Evolutionary conservation across 2,329 filamentous ascomycete genomes (phyloP), one percentile per base, ranked within the genome.

Genomic region (Penicillium sp.): DNA sequence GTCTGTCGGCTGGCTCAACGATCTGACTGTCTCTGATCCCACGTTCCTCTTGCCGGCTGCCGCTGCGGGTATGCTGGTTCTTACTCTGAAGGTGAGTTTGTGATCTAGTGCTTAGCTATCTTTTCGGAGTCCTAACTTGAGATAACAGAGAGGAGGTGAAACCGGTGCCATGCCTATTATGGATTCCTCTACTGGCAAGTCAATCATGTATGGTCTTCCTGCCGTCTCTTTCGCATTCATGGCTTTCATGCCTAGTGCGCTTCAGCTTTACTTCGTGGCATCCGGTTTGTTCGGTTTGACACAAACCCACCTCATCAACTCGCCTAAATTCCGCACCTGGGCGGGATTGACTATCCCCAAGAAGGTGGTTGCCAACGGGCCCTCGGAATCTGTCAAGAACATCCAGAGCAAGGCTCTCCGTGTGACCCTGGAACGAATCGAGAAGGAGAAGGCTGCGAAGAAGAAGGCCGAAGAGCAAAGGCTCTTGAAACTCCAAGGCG

Each of bases 11-110:
- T 99, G 94, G 94, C 83, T 97, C 61, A 75, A 78, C 1, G 89
- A 97, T 71, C 74, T 99, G 58, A 87, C 90, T 0, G 68, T 85
- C 21, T 72, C 83, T 2, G 94, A 99, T 72, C 93, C 94, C 0
- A 87, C 81, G 65, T 93, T 84, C 63, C 71, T 94, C 39, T 76
- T 97, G 31, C 94, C 94, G 1, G 58, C 84, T 3, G 53, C 80
- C 1, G 84, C 86, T 3, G 81, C 85, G 1, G 72, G 68, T 7
- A 67, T 84, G 50, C 81, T 88, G 72, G 83, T 81, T 61, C 61
- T 77, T 27, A 81, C 84, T 47, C 75, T 90, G 53, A 79, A 78
- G 75, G 85, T 87, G 76, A 55, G 79, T 74, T 44, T 11, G 4
- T 13, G 2, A 11, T 27, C 22, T 16, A 13, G 36, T 32, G 13